phyloP scores from a whole-genome alignment of 768 basidiomycete genomes.

The Gymnopilus junonius region DNA sequence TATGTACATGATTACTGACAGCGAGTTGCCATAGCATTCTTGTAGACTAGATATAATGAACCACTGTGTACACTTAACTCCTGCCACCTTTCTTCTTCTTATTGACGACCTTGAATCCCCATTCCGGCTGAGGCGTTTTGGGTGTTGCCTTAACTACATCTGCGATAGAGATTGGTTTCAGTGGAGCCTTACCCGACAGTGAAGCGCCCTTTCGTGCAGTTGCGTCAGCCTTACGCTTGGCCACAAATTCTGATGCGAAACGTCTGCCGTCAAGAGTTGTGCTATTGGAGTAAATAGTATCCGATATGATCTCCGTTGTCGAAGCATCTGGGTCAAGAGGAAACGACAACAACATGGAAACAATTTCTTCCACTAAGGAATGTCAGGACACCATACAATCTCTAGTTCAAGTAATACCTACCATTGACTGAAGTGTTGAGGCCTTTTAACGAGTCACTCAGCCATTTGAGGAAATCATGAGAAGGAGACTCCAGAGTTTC shows the following conservation, averaged over 20 bases:
- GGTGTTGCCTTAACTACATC: slow-evolving; percentile 92
- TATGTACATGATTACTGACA: background rate
- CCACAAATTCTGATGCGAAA: slow-evolving; percentile 92
- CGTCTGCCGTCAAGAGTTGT: slow-evolving; percentile 94
- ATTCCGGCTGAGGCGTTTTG: slow-evolving; percentile 74
- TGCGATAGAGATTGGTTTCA: slow-evolving; percentile 74
- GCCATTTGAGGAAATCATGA: slow-evolving; percentile 92
- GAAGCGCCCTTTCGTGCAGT: slow-evolving; percentile 48
- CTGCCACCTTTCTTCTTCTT: slow-evolving; percentile 71
- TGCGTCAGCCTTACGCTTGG: slow-evolving; percentile 85
- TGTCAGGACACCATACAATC: background rate
- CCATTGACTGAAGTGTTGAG: slow-evolving; percentile 74
- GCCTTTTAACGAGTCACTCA: slow-evolving; percentile 82
- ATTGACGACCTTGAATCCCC: slow-evolving; percentile 94
- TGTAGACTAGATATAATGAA: background rate
- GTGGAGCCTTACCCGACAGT: slow-evolving; percentile 36
- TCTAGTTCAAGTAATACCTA: slow-evolving; percentile 33
- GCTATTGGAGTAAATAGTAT: slow-evolving; percentile 92
- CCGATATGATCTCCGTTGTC: slow-evolving; percentile 91
- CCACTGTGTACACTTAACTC: slow-evolving; percentile 11
- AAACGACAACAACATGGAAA: slow-evolving; percentile 94
- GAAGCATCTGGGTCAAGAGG: slow-evolving; percentile 85
- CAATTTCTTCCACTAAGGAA: slow-evolving; percentile 88
- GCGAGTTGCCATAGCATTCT: background rate
- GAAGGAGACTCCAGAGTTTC: slow-evolving; percentile 74